phyloP scores from a whole-genome alignment of 192 early-diverging fungal genomes.

The Phlyctochytrium arcticum region DNA sequence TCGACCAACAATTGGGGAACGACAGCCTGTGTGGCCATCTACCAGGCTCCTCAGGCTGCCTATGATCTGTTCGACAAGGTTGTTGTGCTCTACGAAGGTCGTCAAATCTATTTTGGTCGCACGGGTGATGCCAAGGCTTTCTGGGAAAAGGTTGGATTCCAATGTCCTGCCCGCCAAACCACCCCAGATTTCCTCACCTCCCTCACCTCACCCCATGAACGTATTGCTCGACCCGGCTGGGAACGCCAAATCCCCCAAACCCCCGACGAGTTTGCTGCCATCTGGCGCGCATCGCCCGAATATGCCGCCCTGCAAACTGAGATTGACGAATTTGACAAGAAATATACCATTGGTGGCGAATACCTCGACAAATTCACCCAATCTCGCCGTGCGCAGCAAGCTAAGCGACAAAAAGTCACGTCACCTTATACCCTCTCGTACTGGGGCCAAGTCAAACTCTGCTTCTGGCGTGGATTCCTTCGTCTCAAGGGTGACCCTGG shows the following conservation, averaged over 20 bases:
- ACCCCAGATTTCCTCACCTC: constrained; percentile 24
- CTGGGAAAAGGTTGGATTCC: constrained; percentile 37
- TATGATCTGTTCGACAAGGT: constrained; percentile 59
- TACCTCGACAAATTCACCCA: constrained; percentile 32
- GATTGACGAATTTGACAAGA: constrained; percentile 47
- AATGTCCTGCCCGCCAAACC: not conserved
- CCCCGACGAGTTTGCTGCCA: constrained; percentile 57
- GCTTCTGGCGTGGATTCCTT: constrained; percentile 61
- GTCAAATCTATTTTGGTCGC: constrained; percentile 43
- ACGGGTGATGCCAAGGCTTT: constrained; percentile 22
- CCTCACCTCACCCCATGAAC: constrained; percentile 16
- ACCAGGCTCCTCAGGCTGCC: constrained; percentile 74
- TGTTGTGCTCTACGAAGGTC: constrained; percentile 37
- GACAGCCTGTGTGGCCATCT: constrained; percentile 37
- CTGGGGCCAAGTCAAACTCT: constrained; percentile 53
- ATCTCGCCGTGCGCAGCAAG: constrained; percentile 36
- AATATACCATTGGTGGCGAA: too few species aligned
- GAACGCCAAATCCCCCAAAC: constrained; percentile 47
- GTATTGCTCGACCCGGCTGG: constrained; percentile 44
- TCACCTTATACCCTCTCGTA: constrained; percentile 63
- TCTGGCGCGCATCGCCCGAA: constrained; percentile 46
- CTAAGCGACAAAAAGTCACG: constrained; percentile 53
- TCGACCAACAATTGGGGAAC: constrained; percentile 53
- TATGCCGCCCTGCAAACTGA: constrained; percentile 35
- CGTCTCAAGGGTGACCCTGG: constrained; percentile 52